Base-by-base conservation (phyloP, 768 basidiomycete genomes). In the Tubosaeta sp. region DNA sequence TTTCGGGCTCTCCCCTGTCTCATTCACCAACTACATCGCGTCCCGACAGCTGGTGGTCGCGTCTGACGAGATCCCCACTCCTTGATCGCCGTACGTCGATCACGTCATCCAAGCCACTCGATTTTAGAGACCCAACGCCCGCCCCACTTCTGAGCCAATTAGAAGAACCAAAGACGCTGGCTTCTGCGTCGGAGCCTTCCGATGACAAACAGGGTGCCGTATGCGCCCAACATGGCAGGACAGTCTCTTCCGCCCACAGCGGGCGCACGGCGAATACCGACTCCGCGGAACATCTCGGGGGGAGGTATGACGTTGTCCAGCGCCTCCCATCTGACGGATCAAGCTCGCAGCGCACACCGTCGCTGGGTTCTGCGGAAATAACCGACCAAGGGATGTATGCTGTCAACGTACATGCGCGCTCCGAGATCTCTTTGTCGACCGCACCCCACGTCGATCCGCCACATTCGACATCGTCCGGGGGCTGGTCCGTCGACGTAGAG, bases 41-140 rank as follows among this genome's bases (percentile, higher is more conserved):
- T 7, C 84, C 81, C 38, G 82, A 88, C 63, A 82, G 77, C 11
- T 91, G 90, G 87, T 94, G 90, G 85, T 69, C 76, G 9, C 83
- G 86, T 3, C 84, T 94, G 60, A 74, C 86, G 13, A 80, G 79
- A 50, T 79, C 83, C 16, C 78, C 81, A 32, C 72, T 88, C 46
- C 74, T 86, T 26, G 86, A 88, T 56, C 77, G 83, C 37, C 73
- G 75, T 25, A 54, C 69, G 11, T 82, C 76, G 59, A 73, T 74
- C 50, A 69, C 69, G 50, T 63, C 69, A 51, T 63, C 54, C 60
- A 67, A 47, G 52, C 59, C 43, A 42, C 64, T 75, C 13, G 84
- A 89, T 19, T 80, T 93, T 62, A 80, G 88, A 19, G 91, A 95
- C 68, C 91, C 92, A 1, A 83, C 84, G 47, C 88, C 90, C 1